Evolutionary conservation across 192 early-diverging fungal species (phyloP), one percentile per base, ranked within the genome.

Genomic region (Phlyctochytrium planicorne): DNA sequence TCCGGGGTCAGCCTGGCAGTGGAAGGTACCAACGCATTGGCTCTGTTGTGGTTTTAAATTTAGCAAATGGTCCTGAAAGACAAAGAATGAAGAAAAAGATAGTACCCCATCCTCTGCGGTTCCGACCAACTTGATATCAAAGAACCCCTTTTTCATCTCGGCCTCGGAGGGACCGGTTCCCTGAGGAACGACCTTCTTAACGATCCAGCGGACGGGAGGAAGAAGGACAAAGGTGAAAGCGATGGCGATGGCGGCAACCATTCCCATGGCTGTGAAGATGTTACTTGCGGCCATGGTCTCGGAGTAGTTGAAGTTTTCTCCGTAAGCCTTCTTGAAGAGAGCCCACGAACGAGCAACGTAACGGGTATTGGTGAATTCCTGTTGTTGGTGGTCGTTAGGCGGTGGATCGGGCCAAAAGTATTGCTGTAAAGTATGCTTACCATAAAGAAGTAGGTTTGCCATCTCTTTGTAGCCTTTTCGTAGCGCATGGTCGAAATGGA

Each of bases 81-180:
- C 6, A 47, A 14, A 20, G 40, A 20, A 20, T 47, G 10, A 47
- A 20, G 10, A 47, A 6, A 47, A 47, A 47, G 40, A 14, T 47
- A 47, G 6, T 47, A 35, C 75, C 12, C 72, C 80, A 36, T 82
- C 80, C 16, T 77, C 77, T 1, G 74, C 72, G 47, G 68, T 69
- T 29, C 79, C 90, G 24, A 87, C 65, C 31, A 82, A 62, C 56
- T 84, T 70, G 55, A 78, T 62, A 30, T 75, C 76, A 66, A 82
- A 89, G 30, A 62, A 60, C 0, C 85, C 81, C 53, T 81, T 80
- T 35, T 80, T 71, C 69, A 87, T 69, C 33, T 63, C 52, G 72
- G 89, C 82, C 65, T 85, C 57, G 12, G 71, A 67, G 14, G 93
- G 93, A 12, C 93, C 93, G 23, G 82, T 76, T 16, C 92, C 92